phyloP scores from a whole-genome alignment of 2,329 filamentous ascomycete genomes.

The Kalaharituber pfeilii region DNA sequence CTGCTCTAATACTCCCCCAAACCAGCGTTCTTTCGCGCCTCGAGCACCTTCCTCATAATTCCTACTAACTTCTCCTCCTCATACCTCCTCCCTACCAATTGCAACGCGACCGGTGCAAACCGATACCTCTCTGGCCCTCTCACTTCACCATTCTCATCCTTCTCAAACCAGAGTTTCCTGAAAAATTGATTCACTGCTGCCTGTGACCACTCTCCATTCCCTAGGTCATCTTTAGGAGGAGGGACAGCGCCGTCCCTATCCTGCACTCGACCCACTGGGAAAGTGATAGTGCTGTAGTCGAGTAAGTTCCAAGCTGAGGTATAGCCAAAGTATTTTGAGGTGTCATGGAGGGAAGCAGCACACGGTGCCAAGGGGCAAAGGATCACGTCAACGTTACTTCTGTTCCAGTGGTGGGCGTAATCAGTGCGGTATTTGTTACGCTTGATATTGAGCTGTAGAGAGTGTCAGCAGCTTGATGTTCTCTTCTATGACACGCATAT shows the following conservation, averaged over 20 bases:
- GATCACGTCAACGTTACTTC: slow-evolving; percentile 40
- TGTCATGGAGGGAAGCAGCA: slow-evolving; percentile 35
- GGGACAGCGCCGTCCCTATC: slow-evolving; percentile 28
- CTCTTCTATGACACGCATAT: too few species aligned
- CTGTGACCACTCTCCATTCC: slow-evolving; percentile 33
- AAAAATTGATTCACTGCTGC: slow-evolving; percentile 7
- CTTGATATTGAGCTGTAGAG: neutral
- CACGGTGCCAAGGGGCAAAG: slow-evolving; percentile 42
- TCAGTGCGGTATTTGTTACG: slow-evolving; percentile 33
- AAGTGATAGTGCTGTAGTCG: slow-evolving; percentile 37
- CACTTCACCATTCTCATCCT: slow-evolving; percentile 5
- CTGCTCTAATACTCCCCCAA: neutral
- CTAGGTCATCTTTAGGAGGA: slow-evolving; percentile 30
- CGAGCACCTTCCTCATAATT: slow-evolving; percentile 25
- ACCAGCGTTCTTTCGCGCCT: slow-evolving; percentile 18
- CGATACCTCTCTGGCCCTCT: slow-evolving; percentile 32
- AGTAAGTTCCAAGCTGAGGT: slow-evolving; percentile 51
- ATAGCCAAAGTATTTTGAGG: slow-evolving; percentile 44
- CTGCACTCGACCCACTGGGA: slow-evolving; percentile 30
- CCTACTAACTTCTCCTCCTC: slow-evolving; percentile 38
- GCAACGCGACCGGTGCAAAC: slow-evolving; percentile 36
- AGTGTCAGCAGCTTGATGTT: too few species aligned
- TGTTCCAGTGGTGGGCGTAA: slow-evolving; percentile 33
- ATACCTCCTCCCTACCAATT: slow-evolving; percentile 37
- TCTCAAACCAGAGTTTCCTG: slow-evolving; percentile 1